These are phyloP conservation scores for Globisporangium abappressorium DNA, from an alignment of 352 stramenopile genomes.

Conservation along the genomic window DNA sequence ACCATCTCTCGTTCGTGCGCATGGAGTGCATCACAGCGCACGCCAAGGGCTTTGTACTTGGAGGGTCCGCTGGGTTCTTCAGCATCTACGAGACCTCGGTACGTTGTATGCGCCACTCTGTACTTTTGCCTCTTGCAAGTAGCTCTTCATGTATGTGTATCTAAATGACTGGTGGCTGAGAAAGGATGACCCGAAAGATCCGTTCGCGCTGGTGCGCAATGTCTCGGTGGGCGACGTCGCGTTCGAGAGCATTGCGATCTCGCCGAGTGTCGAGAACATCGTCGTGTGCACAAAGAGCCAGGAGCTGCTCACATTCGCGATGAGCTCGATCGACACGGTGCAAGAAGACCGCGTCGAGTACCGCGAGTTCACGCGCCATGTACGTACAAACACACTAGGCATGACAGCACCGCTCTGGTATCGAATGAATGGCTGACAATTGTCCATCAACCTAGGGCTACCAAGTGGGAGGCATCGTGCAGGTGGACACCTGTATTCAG, in stretches of 20 bases:
- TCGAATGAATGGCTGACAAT: neutral
- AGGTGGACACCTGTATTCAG: slow-evolving; percentile 79
- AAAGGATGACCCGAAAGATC: slow-evolving; percentile 75
- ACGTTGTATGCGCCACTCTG: slow-evolving; percentile 6
- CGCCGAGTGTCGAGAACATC: slow-evolving; percentile 58
- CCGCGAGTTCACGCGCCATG: slow-evolving; percentile 51
- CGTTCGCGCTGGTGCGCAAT: slow-evolving; percentile 70
- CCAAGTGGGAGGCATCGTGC: slow-evolving; percentile 62
- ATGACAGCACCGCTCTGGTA: neutral
- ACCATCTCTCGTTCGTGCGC: slow-evolving; percentile 63
- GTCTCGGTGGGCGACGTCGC: slow-evolving; percentile 69
- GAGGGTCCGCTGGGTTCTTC: slow-evolving; percentile 68
- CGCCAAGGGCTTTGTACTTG: slow-evolving; percentile 73
- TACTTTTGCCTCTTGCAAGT: neutral
- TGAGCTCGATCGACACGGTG: slow-evolving; percentile 72
- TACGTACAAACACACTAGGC: slow-evolving; percentile 19
- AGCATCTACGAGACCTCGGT: slow-evolving; percentile 76
- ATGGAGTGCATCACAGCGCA: slow-evolving; percentile 67
- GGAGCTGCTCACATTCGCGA: slow-evolving; percentile 60
- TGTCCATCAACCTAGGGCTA: slow-evolving; percentile 32
- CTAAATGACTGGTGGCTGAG: neutral
- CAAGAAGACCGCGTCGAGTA: slow-evolving; percentile 75
- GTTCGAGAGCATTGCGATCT: slow-evolving; percentile 72
- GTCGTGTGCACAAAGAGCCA: slow-evolving; percentile 65
- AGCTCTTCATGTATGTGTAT: neutral